Base-by-base conservation (phyloP, 2,329 filamentous ascomycete species). In the Penicillium sp. region DNA sequence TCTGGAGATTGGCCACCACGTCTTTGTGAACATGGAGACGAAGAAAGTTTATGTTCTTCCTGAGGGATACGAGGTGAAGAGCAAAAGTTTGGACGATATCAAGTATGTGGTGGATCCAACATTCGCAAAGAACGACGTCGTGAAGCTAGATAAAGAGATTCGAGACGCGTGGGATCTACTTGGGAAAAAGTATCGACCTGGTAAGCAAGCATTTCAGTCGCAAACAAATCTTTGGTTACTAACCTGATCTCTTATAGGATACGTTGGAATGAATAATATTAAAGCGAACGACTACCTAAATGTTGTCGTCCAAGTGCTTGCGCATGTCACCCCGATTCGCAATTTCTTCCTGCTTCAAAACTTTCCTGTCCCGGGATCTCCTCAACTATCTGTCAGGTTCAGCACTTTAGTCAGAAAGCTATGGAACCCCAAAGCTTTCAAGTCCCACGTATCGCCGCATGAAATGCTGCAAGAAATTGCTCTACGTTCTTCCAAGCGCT, bases 211-310 rank as follows among this genome's bases (percentile, higher is more conserved):
- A 56, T 20, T 35, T 20, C 38, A 28, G 28, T 18, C n/a, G 24
- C 21, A 46, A 23, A 28, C 14, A 1, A 48, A 45, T 30, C 1
- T 57, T 62, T 7, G 59, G 45, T 50, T n/a, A 50, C 52, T 56
- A 23, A 57, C 23, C 11, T 14, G 14, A 18, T 38, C 4, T 4
- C 54, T 52, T 24, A 14, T 54, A 77, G 77, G 94, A 5, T 99
- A 92, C 70, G 91, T 99, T 60, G 94, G 94, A 63, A 95, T 99
- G 90, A 99, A 99, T 81, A 99, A 99, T 76, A 97, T 99, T 81
- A 99, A 99, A 74, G 91, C 94, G 58, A 99, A 99, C 76, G 94
- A 99, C 78, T 99, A 99, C 76, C 83, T 97, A 68, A 99, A 99
- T 70, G 93, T 96, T 24, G 84, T 97, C 3, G 88, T 96, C 49